A percentile compares a stretch with the other conserved stretches of the same genome.
These are phyloP conservation scores for Delonix regia DNA, from an alignment of 306 rosid species.

Conservation along the genomic window DNA sequence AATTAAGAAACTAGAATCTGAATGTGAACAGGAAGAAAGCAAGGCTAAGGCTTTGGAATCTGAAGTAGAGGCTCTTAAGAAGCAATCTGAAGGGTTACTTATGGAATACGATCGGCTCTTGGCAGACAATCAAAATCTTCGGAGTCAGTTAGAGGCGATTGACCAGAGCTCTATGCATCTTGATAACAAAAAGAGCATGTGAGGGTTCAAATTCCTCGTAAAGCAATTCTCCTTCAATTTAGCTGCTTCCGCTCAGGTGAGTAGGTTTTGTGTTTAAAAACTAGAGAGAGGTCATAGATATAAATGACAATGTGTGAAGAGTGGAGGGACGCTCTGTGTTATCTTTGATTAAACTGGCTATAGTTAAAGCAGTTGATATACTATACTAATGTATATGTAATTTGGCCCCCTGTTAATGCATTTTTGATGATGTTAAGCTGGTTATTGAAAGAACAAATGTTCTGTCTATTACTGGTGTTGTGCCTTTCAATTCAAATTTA, in stretches of 20 bases:
- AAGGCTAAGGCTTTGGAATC: constrained; percentile 60
- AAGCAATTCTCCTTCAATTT: constrained; percentile 30
- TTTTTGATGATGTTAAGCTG: neutral
- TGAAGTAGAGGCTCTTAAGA: constrained; percentile 78
- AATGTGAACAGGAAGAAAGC: constrained; percentile 53
- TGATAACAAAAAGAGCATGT: constrained; percentile 55
- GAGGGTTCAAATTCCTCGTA: constrained; percentile 25
- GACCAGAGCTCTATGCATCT: constrained; percentile 55
- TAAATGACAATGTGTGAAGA: neutral
- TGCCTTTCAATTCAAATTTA: no score
- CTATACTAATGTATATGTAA: constrained; percentile 18
- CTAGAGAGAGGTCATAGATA: constrained; percentile 32
- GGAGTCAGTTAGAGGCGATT: constrained; percentile 68
- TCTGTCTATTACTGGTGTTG: neutral
- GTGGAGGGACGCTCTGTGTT: neutral
- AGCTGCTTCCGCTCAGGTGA: constrained; percentile 15
- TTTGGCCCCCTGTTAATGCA: neutral
- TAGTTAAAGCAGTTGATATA: constrained; percentile 26
- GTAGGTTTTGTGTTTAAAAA: neutral
- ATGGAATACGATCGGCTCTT: constrained; percentile 85
- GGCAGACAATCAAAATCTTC: constrained; percentile 81
- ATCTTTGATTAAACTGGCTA: constrained; percentile 24
- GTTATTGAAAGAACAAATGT: neutral
- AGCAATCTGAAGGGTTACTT: constrained; percentile 85
- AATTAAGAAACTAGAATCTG: constrained; percentile 69